Evolutionary conservation across 345 rosid species (phyloP).

Genomic region (Melaleuca quinquenervia): DNA sequence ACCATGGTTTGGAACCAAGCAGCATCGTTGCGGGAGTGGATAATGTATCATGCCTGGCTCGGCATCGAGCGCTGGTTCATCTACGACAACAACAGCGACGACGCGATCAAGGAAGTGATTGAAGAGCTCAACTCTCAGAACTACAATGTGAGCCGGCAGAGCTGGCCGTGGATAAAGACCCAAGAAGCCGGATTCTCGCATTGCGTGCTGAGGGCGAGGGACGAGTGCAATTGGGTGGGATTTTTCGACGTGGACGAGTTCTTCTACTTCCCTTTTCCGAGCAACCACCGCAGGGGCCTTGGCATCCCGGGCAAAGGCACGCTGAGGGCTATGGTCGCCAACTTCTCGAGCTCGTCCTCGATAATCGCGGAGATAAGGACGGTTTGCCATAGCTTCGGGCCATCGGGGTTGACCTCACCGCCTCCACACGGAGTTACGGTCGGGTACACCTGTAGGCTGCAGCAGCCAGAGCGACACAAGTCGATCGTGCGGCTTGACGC

Average conservation of each 20-base stretch:
- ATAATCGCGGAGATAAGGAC: slow-evolving; percentile 68
- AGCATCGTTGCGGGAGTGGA: slow-evolving; percentile 67
- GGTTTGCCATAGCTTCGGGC: slow-evolving; percentile 84
- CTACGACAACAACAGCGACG: slow-evolving; percentile 96
- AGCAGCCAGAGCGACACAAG: slow-evolving; percentile 82
- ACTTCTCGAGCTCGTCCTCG: slow-evolving; percentile 43
- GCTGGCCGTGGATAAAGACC: slow-evolving; percentile 96
- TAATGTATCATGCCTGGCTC: slow-evolving; percentile 82
- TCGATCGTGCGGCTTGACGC: slow-evolving; percentile 59
- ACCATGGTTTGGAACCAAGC: slow-evolving; percentile 98
- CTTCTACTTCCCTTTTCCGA: slow-evolving; percentile 51
- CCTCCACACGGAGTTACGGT: slow-evolving; percentile 73
- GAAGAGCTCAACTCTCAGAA: slow-evolving; percentile 41
- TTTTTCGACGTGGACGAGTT: slow-evolving; percentile 97
- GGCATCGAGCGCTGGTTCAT: slow-evolving; percentile 93
- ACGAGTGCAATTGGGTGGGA: slow-evolving; percentile 83
- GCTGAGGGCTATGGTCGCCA: slow-evolving; percentile 45
- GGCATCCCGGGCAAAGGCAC: slow-evolving; percentile 45
- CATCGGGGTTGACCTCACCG: slow-evolving; percentile 65
- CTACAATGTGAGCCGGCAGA: slow-evolving; percentile 64
- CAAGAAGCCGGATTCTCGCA: slow-evolving; percentile 98
- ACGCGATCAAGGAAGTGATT: slow-evolving; percentile 39
- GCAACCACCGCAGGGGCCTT: slow-evolving; percentile 12
- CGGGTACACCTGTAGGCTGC: slow-evolving; percentile 88
- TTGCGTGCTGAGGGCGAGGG: slow-evolving; percentile 69